Base-by-base conservation (phyloP, 495 filamentous ascomycete species). In the Aspergillus affinis region DNA sequence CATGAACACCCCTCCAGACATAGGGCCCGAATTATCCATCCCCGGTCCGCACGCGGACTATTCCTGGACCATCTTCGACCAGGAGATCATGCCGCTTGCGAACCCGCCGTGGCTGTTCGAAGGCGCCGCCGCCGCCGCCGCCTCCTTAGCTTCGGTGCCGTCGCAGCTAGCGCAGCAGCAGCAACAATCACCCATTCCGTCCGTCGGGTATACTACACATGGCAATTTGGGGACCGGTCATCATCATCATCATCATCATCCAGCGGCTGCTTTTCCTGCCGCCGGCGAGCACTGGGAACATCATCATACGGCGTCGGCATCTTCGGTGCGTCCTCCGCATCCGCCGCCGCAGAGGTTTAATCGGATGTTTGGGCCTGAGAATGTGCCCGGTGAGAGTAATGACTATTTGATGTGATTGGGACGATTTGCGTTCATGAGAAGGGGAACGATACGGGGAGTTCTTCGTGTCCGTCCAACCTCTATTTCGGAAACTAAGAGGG, bases 41-140 rank as follows among this genome's bases (percentile, higher is more conserved):
- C 60, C 72, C 6, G 58, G 47, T 2, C 62, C 65, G 3, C 59
- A 51, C 8, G 51, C 61, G 20, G 71, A 78, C 46, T 65, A 65
- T 23, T 70, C 72, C 6, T 76, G 73, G 73, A 66, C 72, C 5
- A 75, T 78, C 36, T 78, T 78, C 27, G 75, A 78, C 44, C 71
- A 76, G 52, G 70, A 74, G 18, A 75, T 72, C 21, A 66, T 76
- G 64, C 61, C 65, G n/a, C 61, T 76, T 8, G 69, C 71, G 21
- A 72, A 72, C 23, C 69, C 67, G 29, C 63, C 69, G 2, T 73
- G 67, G 69, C 32, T 74, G 3, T 71, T 69, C 29, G 55, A 74
- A 6, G 71, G 69, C 36, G 36, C 36, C n/a, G 23, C 23, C 23
- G 36, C 36, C n/a, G 23, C 23, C 23, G 23, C 23, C 4, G 18